These are phyloP conservation scores for Kodamaea plutei DNA, from an alignment of 1,139 yeast species.

Conservation along the genomic window DNA sequence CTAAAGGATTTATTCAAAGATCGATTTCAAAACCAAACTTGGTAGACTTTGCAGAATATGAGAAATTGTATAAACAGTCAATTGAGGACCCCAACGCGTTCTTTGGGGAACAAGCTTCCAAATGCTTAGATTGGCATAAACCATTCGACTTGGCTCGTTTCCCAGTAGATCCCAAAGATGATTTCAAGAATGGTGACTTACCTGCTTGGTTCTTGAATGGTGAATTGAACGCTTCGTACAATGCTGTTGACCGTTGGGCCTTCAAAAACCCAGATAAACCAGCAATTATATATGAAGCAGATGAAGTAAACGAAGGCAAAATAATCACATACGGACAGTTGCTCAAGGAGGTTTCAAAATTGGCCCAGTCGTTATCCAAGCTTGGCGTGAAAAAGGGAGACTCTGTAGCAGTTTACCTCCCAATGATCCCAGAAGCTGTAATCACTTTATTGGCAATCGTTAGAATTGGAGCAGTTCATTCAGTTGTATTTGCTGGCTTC, in stretches of 20 bases:
- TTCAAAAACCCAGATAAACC: constrained; percentile 62
- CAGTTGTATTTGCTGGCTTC: constrained; percentile 83
- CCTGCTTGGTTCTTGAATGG: constrained; percentile 81
- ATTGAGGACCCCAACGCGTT: constrained; percentile 62
- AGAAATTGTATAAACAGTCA: constrained; percentile 59
- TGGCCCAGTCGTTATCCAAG: constrained; percentile 63
- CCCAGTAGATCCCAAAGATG: constrained; percentile 46
- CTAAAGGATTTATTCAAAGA: constrained; percentile 53
- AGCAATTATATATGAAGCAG: constrained; percentile 80
- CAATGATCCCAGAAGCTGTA: constrained; percentile 83
- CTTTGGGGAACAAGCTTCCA: constrained; percentile 59
- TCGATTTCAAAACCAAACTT: constrained; percentile 48
- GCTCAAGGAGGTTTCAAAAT: constrained; percentile 62
- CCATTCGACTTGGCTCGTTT: constrained; percentile 57
- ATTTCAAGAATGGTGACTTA: constrained; percentile 61
- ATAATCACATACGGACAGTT: constrained; percentile 68
- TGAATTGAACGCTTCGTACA: constrained; percentile 71
- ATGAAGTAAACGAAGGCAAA: constrained; percentile 64
- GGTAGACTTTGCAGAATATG: constrained; percentile 52
- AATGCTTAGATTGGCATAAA: constrained; percentile 58
- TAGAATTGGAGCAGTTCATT: constrained; percentile 78
- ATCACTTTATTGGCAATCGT: constrained; percentile 69
- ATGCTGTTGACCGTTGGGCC: constrained; percentile 81
- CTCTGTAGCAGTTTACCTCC: constrained; percentile 80
- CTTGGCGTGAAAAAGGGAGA: constrained; percentile 78